Percentiles rank a stretch among this genome's conserved stretches.
Evolutionary conservation across 805 yeast genomes (phyloP).

Genomic region (Candida easanensis): DNA sequence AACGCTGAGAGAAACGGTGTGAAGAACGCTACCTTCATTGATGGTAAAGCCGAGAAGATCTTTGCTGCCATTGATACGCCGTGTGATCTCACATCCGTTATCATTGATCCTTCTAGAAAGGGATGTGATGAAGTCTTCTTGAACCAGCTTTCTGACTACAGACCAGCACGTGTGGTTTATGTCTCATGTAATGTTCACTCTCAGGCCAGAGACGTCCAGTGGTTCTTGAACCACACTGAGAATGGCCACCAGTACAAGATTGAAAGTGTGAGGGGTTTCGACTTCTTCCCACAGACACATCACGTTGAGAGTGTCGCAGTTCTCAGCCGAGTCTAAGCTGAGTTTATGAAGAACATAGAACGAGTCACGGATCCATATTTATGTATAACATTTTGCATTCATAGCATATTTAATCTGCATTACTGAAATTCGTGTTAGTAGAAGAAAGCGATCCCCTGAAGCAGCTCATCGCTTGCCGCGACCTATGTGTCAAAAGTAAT

Average conservation of each 20-base stretch:
- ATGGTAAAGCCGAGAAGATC: conserved; percentile 89
- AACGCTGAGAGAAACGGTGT: conserved; percentile 79
- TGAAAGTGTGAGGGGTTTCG: conserved; percentile 89
- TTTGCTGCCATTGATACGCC: conserved; percentile 80
- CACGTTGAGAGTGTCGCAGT: conserved; percentile 90
- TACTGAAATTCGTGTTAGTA: neutral
- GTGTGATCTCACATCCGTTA: conserved; percentile 74
- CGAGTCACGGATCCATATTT: neutral
- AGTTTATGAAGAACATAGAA: neutral
- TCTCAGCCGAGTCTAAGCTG: conserved; percentile 34
- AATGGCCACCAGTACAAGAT: conserved; percentile 63
- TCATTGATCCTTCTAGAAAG: conserved; percentile 95
- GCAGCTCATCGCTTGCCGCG: no score
- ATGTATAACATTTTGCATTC: neutral
- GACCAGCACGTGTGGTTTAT: conserved; percentile 87
- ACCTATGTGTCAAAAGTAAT: neutral
- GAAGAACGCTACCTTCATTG: conserved; percentile 76
- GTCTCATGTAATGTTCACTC: conserved; percentile 97
- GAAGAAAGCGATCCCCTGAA: neutral
- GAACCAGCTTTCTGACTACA: conserved; percentile 77
- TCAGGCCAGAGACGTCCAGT: conserved; percentile 91
- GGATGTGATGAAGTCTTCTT: conserved; percentile 91
- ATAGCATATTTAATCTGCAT: neutral
- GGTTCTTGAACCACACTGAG: conserved; percentile 64
- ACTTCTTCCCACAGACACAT: conserved; percentile 93